Conservation (phyloP, 2,329 filamentous ascomycete species). For the Penicillium hesseltinei region DNA sequence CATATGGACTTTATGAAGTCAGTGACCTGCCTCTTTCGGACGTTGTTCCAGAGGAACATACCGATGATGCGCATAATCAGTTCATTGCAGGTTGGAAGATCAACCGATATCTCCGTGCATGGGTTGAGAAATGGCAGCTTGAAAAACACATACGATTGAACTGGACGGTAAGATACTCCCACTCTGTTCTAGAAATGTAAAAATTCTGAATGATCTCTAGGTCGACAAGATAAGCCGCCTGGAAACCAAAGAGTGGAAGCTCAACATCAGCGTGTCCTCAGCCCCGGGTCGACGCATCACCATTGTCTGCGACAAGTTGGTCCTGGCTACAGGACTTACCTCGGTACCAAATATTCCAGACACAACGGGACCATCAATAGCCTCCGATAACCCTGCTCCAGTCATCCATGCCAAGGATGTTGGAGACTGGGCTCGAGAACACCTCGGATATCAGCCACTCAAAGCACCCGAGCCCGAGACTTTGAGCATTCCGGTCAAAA, state of each 20-base stretch:
- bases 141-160: constrained; percentile 23
- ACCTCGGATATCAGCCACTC: constrained; percentile 24
- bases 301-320: constrained; percentile 28
- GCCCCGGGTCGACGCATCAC: neutral
- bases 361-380: neutral
- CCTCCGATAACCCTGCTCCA: neutral
- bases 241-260: constrained; percentile 23
- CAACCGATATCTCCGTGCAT: constrained; percentile 26
- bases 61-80: constrained; percentile 5
- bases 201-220: constrained; percentile 6
- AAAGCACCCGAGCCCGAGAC: neutral
- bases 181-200: neutral
- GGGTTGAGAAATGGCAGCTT: constrained; percentile 25
- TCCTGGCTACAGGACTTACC: constrained; percentile 29
- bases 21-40: constrained; percentile 25
- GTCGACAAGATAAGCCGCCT: constrained; percentile 23
- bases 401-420: constrained; percentile 26
- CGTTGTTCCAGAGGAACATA: constrained; percentile 13
- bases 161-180: constrained; percentile 18
- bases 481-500: neutral
- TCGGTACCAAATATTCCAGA: constrained; percentile 25
- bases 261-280: constrained; percentile 15
- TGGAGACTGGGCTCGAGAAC: constrained; percentile 21
- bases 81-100: constrained; percentile 31
- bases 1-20: constrained; percentile 31